Conservation (phyloP, 768 basidiomycete genomes). For the Harrya chromipes region DNA sequence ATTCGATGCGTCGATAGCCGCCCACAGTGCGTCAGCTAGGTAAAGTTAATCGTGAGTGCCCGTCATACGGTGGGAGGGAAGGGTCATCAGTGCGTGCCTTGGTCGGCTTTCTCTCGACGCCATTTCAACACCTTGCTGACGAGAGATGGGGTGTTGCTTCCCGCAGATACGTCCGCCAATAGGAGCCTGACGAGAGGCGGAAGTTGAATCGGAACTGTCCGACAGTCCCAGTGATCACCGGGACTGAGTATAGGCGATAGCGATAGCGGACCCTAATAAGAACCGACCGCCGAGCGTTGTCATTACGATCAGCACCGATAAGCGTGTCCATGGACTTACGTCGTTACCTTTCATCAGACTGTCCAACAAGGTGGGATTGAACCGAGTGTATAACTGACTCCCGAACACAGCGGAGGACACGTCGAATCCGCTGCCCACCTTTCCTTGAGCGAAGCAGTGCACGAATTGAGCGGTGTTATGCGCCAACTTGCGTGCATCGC, state of each 20-base stretch:
- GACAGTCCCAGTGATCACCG: slow-evolving; percentile 62
- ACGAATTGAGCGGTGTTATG: slow-evolving; percentile 95
- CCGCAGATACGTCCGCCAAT: slow-evolving; percentile 94
- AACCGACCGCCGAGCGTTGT: neutral
- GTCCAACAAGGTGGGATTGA: slow-evolving; percentile 53
- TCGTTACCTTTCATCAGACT: slow-evolving; percentile 21
- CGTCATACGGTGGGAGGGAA: neutral
- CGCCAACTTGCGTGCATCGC: slow-evolving; percentile 56
- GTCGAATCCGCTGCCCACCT: slow-evolving; percentile 97
- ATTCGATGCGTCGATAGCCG: slow-evolving; percentile 58
- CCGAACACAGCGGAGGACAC: slow-evolving; percentile 93
- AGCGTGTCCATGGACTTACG: slow-evolving; percentile 14
- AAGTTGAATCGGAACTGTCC: slow-evolving; percentile 67
- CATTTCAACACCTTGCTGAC: slow-evolving; percentile 90
- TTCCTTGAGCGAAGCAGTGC: slow-evolving; percentile 96
- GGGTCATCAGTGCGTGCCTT: slow-evolving; percentile 41
- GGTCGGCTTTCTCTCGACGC: slow-evolving; percentile 61
- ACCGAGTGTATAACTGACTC: slow-evolving; percentile 89
- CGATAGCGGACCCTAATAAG: slow-evolving; percentile 14
- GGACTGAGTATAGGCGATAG: slow-evolving; percentile 63
- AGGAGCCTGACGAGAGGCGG: slow-evolving; percentile 83
- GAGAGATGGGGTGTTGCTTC: slow-evolving; percentile 93
- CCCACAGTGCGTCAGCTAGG: slow-evolving; percentile 65
- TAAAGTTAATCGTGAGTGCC: neutral
- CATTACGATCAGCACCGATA: neutral